A percentile compares a stretch with the other conserved stretches of the same genome.
Evolutionary conservation across 1,284 basidiomycete species (phyloP).

Genomic region (Afroboletus lepidellus): DNA sequence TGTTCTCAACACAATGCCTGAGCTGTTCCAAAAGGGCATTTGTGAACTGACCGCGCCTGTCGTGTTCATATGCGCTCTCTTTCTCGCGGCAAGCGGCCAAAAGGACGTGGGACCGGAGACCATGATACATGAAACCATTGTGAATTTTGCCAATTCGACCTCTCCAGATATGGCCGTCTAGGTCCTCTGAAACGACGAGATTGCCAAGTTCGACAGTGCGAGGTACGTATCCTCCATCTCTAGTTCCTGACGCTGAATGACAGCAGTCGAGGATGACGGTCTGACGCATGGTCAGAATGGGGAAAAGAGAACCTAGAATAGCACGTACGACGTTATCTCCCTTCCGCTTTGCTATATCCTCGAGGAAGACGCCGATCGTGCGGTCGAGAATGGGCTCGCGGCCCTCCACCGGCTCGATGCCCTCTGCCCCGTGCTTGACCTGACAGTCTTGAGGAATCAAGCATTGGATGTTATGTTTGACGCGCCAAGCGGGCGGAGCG

Average conservation of each 20-base stretch:
- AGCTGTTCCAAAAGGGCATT: neutral
- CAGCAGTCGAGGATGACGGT: conserved; percentile 3
- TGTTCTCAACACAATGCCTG: neutral
- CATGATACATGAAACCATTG: neutral
- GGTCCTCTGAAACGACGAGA: neutral
- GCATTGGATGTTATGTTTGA: neutral
- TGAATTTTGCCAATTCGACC: neutral
- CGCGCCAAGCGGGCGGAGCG: neutral
- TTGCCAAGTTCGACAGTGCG: neutral
- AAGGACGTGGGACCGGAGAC: conserved; percentile 2
- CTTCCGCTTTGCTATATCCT: neutral
- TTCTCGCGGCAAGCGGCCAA: conserved; percentile 1
- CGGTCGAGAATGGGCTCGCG: neutral
- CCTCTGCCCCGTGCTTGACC: neutral
- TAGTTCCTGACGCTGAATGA: neutral
- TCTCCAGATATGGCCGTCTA: neutral
- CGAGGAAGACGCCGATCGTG: neutral
- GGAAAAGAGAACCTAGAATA: neutral
- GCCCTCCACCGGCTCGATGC: neutral
- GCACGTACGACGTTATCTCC: conserved; percentile 4
- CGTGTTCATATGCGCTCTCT: conserved; percentile 13
- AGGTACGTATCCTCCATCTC: neutral
- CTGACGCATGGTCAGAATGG: neutral
- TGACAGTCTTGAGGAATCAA: neutral
- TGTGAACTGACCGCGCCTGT: neutral